These are phyloP conservation scores for Alternaria rosae DNA, from an alignment of 2,329 filamentous ascomycete genomes.

Conservation along the genomic window DNA sequence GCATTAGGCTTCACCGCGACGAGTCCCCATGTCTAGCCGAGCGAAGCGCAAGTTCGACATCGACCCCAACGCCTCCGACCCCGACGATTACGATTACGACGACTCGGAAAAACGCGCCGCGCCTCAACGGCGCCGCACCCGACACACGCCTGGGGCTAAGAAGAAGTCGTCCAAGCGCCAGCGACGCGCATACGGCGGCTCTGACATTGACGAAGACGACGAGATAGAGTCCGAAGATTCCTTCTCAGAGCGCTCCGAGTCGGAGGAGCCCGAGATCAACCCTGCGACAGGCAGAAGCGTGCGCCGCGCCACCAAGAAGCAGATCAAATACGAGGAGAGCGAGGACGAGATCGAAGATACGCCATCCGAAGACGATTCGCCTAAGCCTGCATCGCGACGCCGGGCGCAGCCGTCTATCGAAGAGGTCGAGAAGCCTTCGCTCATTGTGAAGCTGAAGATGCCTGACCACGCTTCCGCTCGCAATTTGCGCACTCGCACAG, in stretches of 20 bases:
- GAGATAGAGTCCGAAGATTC: slow-evolving; percentile 58
- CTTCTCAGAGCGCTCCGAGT: slow-evolving; percentile 48
- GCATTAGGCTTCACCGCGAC: slow-evolving; percentile 32
- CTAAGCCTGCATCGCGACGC: slow-evolving; percentile 23
- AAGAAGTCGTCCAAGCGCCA: slow-evolving; percentile 44
- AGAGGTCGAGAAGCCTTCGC: slow-evolving; percentile 39
- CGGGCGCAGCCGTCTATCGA: slow-evolving; percentile 39
- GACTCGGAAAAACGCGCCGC: slow-evolving; percentile 35
- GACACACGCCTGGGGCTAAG: slow-evolving; percentile 35
- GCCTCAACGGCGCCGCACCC: slow-evolving; percentile 42
- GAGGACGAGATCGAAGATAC: slow-evolving; percentile 55
- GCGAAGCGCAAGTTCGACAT: slow-evolving; percentile 52
- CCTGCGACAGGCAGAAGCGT: slow-evolving; percentile 63
- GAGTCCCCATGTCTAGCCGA: slow-evolving; percentile 46
- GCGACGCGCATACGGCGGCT: slow-evolving; percentile 44
- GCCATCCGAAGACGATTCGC: slow-evolving; percentile 42
- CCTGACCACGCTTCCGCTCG: slow-evolving; percentile 32
- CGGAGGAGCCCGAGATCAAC: slow-evolving; percentile 62
- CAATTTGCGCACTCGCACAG: slow-evolving; percentile 49
- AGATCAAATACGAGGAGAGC: slow-evolving; percentile 64
- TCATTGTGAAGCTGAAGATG: slow-evolving; percentile 54
- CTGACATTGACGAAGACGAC: slow-evolving; percentile 55
- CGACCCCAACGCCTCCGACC: slow-evolving; percentile 50
- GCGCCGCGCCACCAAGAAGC: slow-evolving; percentile 63
- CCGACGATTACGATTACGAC: slow-evolving; percentile 50